These are phyloP conservation scores for Corylus heterophylla DNA, from an alignment of 306 rosid species.

Conservation along the genomic window DNA sequence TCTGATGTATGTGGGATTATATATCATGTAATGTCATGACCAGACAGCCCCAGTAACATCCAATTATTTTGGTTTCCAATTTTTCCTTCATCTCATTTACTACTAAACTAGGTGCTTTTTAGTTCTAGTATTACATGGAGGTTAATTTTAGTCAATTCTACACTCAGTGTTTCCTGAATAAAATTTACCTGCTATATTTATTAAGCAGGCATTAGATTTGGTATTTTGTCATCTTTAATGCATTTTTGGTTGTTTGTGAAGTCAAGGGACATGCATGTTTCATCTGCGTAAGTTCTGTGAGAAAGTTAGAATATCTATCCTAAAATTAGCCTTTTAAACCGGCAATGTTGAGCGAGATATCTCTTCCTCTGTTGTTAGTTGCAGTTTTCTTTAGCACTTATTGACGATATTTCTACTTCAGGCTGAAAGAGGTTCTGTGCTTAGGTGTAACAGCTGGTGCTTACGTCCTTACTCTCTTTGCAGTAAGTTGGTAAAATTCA, in stretches of 20 bases:
- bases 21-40: background rate
- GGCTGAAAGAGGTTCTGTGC: slow-evolving; percentile 79
- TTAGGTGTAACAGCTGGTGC: slow-evolving; percentile 91
- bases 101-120: background rate
- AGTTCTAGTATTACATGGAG: background rate
- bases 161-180: background rate
- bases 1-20: background rate
- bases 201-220: background rate
- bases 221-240: background rate
- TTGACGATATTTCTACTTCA: slow-evolving; percentile 36
- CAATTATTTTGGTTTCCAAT: background rate
- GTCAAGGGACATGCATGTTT: background rate
- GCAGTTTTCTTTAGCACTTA: slow-evolving; percentile 19
- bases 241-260: background rate
- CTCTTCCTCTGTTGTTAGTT: slow-evolving; percentile 16
- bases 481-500: slow-evolving; percentile 53
- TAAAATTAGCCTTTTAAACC: background rate
- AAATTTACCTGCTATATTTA: background rate
- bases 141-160: background rate
- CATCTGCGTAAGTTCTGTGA: background rate
- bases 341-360: slow-evolving; percentile 4
- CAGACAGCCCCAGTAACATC: background rate
- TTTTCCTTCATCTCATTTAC: background rate
- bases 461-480: slow-evolving; percentile 73
- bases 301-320: background rate